phyloP scores from a whole-genome alignment of 768 basidiomycete genomes.

The Chalciporus chontae region DNA sequence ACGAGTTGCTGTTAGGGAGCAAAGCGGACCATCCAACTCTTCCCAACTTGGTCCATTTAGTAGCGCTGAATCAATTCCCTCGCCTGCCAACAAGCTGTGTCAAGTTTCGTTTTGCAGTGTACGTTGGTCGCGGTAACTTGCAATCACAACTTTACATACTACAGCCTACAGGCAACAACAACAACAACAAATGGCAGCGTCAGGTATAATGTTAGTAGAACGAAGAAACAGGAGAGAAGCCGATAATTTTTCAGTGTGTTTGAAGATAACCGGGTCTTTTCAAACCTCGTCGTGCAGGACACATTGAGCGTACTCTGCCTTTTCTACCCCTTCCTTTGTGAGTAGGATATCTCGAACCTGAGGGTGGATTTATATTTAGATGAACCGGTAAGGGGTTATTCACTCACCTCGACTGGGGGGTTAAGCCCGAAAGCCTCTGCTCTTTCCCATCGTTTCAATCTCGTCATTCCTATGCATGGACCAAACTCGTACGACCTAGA shows the following conservation, averaged over 20 bases:
- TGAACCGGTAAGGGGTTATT: neutral
- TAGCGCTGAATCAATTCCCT: too few species aligned
- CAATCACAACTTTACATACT: too few species aligned
- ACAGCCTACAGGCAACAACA: too few species aligned
- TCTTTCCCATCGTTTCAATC: constrained; percentile 85
- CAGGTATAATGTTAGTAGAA: neutral
- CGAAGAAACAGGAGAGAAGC: neutral
- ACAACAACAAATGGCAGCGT: neutral
- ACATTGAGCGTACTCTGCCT: constrained; percentile 52
- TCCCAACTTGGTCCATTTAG: neutral
- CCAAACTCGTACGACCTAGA: constrained; percentile 74
- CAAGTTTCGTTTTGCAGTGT: too few species aligned
- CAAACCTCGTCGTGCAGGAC: constrained; percentile 52
- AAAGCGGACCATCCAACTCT: too few species aligned
- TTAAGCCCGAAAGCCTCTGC: constrained; percentile 73
- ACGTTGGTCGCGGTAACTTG: too few species aligned
- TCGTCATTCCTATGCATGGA: constrained; percentile 73
- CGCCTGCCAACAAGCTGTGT: neutral
- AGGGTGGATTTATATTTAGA: neutral
- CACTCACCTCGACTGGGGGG: constrained; percentile 71
- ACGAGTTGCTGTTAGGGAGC: neutral
- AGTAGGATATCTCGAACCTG: constrained; percentile 78
- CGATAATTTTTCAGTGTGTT: neutral
- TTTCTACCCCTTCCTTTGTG: constrained; percentile 59
- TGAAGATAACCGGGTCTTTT: neutral